Percentiles rank a stretch among this genome's conserved stretches.
These are phyloP conservation scores for Fomitopsis palustris DNA, from an alignment of 1,284 basidiomycete species.

Conservation along the genomic window DNA sequence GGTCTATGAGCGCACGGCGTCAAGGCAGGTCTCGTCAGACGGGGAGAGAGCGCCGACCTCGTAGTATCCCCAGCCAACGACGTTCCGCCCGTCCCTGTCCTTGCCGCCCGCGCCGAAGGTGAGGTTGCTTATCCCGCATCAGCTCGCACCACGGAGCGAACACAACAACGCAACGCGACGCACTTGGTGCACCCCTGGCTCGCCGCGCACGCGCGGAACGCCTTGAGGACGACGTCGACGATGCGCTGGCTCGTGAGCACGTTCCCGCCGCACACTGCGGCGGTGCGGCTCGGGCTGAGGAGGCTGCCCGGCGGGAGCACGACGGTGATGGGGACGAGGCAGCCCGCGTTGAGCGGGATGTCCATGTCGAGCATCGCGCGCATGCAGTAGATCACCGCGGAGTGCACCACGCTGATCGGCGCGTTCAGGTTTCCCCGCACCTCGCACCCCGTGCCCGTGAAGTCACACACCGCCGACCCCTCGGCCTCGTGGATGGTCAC, in stretches of 20 bases:
- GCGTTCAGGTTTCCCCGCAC: conserved; percentile 89
- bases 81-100: conserved; percentile 71
- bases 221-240: conserved; percentile 92
- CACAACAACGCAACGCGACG: conserved; percentile 23
- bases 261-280: conserved; percentile 93
- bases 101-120: conserved; percentile 92
- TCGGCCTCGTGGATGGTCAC: conserved; percentile 77
- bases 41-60: conserved; percentile 48
- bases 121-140: conserved; percentile 56
- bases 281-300: conserved; percentile 79
- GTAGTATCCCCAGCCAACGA: conserved; percentile 92
- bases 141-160: neutral
- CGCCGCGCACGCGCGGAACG: conserved; percentile 91
- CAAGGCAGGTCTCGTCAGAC: neutral
- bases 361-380: conserved; percentile 89
- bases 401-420: conserved; percentile 86
- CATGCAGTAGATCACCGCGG: conserved; percentile 94
- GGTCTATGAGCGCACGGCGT: conserved; percentile 52
- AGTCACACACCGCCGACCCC: conserved; percentile 88
- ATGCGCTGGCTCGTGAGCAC: conserved; percentile 92
- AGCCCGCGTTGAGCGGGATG: conserved; percentile 93
- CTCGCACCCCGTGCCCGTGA: conserved; percentile 87
- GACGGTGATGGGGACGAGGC: conserved; percentile 80
- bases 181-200: conserved; percentile 93
- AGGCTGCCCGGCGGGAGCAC: conserved; percentile 80